These are phyloP conservation scores for Magnaporthiopsis incrustans DNA, from an alignment of 2,329 filamentous ascomycete genomes.

Conservation along the genomic window DNA sequence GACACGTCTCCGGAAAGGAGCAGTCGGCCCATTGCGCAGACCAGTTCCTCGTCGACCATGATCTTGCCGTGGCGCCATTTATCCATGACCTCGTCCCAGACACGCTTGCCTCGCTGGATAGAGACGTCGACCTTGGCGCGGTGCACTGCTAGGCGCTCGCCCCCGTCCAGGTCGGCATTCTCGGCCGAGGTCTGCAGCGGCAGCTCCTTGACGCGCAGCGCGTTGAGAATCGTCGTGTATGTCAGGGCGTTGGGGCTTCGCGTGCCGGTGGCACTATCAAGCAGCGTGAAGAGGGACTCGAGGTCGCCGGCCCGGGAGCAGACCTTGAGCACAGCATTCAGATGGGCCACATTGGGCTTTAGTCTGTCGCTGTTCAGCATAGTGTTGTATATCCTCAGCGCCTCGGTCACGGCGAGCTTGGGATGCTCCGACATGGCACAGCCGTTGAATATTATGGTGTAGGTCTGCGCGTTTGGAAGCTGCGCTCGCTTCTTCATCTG, in stretches of 20 bases:
- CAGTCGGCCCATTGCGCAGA: conserved; percentile 72
- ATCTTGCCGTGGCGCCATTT: conserved; percentile 68
- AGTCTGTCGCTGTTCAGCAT: conserved; percentile 59
- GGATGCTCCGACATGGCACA: conserved; percentile 54
- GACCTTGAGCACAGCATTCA: conserved; percentile 80
- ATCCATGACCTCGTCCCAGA: conserved; percentile 76
- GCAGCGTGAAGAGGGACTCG: conserved; percentile 72
- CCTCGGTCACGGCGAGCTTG: conserved; percentile 55
- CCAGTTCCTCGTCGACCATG: conserved; percentile 67
- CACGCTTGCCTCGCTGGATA: conserved; percentile 57
- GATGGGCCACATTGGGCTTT: conserved; percentile 69
- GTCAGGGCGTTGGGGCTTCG: conserved; percentile 62
- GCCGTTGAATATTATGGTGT: conserved; percentile 73
- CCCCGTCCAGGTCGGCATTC: conserved; percentile 1
- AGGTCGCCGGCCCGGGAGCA: conserved; percentile 69
- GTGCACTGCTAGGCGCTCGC: conserved; percentile 5
- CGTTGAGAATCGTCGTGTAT: conserved; percentile 77
- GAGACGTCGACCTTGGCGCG: conserved; percentile 30
- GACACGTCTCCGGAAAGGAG: conserved; percentile 56
- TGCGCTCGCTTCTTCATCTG: conserved; percentile 94
- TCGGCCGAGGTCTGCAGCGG: conserved; percentile 16
- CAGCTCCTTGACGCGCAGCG: conserved; percentile 47
- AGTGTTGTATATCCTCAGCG: conserved; percentile 67
- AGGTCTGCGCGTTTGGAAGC: conserved; percentile 73
- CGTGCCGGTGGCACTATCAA: conserved; percentile 60